Evolutionary conservation across 148 eudicot species (phyloP), one percentile per base, ranked within the genome.

Genomic region (Nepenthes mirabilis): DNA sequence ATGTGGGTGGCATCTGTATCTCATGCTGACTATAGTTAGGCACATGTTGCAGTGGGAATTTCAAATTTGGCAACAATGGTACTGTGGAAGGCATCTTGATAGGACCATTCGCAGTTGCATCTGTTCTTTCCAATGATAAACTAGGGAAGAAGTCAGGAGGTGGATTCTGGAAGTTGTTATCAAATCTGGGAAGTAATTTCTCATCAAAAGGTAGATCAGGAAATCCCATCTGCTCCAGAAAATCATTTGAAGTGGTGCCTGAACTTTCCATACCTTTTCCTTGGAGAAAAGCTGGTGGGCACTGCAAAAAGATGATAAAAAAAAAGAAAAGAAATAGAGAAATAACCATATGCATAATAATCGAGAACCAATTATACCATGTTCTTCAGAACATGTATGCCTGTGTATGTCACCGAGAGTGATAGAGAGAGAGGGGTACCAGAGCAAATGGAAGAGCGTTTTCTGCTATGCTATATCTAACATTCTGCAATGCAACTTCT

Each of bases 121-220:
- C 70, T 69, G 75, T 78, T 59, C 83, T 67, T 61, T 95, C 93
- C 72, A 86, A 75, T 11, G 99, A 80, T 43, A 86, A 64, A 75
- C 68, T 77, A 47, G 90, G 79, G 52, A 86, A 72, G 55, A 79
- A 72, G 72, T 86, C 87, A 54, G 83, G 74, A 37, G 69, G 74
- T 57, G 77, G 52, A 63, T 53, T 64, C 34, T 75, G 80, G 57
- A 80, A 14, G 59, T 69, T 79, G 65, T 70, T 74, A 2, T 75
- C 65, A 63, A 74, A 84, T 67, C 71, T 77, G 5, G 88, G 76
- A 23, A 78, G 69, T 57, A 84, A 56, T 52, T 65, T 82, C 37
- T 84, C 84, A 64, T 84, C 87, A 62, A 82, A 77, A 13, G 97
- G 85, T 59, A 88, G 72, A 69, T 74, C 84, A 47, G 95, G 99